Base-by-base conservation (phyloP, 2,329 filamentous ascomycete genomes). In the Penicillium freii region DNA sequence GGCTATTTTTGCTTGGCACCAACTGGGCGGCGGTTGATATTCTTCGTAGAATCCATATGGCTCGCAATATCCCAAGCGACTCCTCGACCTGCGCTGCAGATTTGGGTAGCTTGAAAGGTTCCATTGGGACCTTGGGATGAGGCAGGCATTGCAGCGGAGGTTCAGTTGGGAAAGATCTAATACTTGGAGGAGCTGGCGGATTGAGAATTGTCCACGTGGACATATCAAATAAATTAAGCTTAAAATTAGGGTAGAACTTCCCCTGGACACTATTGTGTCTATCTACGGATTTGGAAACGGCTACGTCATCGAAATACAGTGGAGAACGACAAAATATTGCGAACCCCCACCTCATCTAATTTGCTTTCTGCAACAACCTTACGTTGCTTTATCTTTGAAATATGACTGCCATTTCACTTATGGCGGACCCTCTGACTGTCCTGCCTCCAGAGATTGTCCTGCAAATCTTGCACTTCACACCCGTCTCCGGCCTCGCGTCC, bases 361-460 rank as follows among this genome's bases (percentile, higher is more conserved):
- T 47, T 44, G 11, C 27, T 52, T 46, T 49, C 31, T 56, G 50
- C 31, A 49, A 57, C 52, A 43, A 49, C 38, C 29, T 36, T 38
- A 29, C n/a, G 38, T 49, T 27, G 17, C 17, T 23, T 33, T 4
- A 9, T 2, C 11, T 45, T 27, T 15, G 11, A 25, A 66, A 58
- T 50, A 70, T 69, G 67, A 56, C 58, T 5, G 33, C 52, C 40
- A 57, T 46, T 15, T 44, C 55, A 13, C 33, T 40, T 11, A 25
- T 52, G 29, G 56, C 52, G 54, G 71, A 74, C 43, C 71, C 71
- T 31, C 65, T 74, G 10, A 59, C 62, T 1, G 45, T 66, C 19
- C 36, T 79, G 0, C 76, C 77, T 0, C 68, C 75, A 1, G 77
- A 79, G 62, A 68, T 79, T 33, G 69, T 78, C 34, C 66, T 78